These are phyloP conservation scores for Pinguiococcus pyrenoidosus DNA, from an alignment of 108 stramenopile genomes.

Conservation along the genomic window DNA sequence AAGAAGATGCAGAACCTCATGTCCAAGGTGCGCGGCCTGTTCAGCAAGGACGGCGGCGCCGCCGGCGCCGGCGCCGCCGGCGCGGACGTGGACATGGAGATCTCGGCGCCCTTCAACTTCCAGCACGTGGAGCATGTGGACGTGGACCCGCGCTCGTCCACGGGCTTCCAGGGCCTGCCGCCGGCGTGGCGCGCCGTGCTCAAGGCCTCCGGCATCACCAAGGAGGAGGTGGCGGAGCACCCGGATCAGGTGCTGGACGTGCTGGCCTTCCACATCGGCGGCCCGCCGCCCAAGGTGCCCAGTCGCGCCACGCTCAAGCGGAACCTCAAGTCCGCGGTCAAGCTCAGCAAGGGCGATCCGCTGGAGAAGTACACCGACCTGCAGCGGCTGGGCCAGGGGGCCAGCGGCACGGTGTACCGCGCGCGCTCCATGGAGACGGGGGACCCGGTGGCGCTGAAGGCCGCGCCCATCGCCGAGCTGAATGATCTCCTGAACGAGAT, in stretches of 20 bases:
- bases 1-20: no score
- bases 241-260: constrained; percentile 50
- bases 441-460: constrained; percentile 41
- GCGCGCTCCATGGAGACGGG: constrained; percentile 32
- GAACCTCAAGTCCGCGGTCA: constrained; percentile 11
- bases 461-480: constrained; percentile 39
- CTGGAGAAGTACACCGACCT: constrained; percentile 31
- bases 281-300: constrained; percentile 27
- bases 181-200: constrained; percentile 39
- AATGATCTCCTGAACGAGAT: constrained; percentile 45
- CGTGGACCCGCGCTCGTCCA: constrained; percentile 29
- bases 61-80: no score
- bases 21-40: no score
- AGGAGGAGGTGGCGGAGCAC: constrained; percentile 42
- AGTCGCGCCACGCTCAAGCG: constrained; percentile 1
- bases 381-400: constrained; percentile 47
- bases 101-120: constrained; percentile 36
- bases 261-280: constrained; percentile 48
- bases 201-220: constrained; percentile 48
- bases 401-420: constrained; percentile 39
- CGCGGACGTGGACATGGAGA: no score
- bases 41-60: no score
- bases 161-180: constrained; percentile 33
- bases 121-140: constrained; percentile 37
- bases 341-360: constrained; percentile 36